phyloP scores from a whole-genome alignment of 2,329 filamentous ascomycete genomes.

The Trichoderma atrobrunneum region DNA sequence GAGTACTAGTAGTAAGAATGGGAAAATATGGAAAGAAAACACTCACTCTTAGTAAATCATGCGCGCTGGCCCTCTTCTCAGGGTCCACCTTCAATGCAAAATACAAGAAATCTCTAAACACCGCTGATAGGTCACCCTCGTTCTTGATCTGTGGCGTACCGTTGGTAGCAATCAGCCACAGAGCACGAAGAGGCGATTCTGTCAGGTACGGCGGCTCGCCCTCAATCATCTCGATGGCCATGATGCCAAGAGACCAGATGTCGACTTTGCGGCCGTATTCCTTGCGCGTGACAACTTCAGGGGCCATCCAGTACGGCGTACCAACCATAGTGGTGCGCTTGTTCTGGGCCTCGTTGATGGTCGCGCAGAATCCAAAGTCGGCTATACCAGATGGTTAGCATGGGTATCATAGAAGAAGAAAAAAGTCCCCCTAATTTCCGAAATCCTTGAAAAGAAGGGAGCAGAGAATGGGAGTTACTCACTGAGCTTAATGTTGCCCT shows the following conservation, averaged over 20 bases:
- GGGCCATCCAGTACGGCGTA: conserved; percentile 99
- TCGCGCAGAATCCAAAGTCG: conserved; percentile 97
- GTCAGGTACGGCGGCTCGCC: conserved; percentile 96
- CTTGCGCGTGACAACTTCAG: conserved; percentile 94
- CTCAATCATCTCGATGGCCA: conserved; percentile 99
- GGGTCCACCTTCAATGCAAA: conserved; percentile 96
- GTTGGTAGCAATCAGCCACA: conserved; percentile 96
- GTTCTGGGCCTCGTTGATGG: conserved; percentile 95
- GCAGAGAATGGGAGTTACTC: conserved; percentile 37
- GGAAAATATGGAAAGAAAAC: not conserved
- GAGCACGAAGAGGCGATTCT: conserved; percentile 85
- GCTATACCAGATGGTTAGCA: conserved; percentile 51
- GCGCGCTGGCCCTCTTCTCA: conserved; percentile 91
- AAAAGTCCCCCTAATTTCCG: too few relatives aligned
- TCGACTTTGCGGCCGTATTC: conserved; percentile 98
- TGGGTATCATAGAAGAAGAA: too few relatives aligned
- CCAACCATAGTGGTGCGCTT: conserved; percentile 99
- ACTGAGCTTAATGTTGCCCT: conserved; percentile 98
- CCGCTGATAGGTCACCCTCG: conserved; percentile 72
- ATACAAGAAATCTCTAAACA: conserved; percentile 88
- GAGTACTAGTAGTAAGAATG: conserved; percentile 26
- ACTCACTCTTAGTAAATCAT: conserved; percentile 86
- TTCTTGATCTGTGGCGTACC: conserved; percentile 95
- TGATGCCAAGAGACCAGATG: conserved; percentile 97
- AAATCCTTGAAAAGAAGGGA: not conserved